Conservation (phyloP, 305 asterid species). For the Petunia hybrid region DNA sequence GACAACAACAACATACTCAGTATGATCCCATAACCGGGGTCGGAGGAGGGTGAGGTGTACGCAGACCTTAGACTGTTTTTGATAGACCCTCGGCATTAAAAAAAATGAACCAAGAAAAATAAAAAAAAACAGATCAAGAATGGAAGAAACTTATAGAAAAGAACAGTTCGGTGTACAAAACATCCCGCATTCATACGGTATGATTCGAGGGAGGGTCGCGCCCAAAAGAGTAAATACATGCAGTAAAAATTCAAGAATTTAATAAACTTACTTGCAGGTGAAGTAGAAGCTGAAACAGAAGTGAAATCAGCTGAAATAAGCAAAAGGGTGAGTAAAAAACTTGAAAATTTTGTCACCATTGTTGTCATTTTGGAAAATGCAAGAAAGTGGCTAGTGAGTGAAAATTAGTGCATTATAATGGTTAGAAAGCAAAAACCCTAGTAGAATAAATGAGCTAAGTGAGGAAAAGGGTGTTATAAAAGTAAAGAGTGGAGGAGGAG, state of each 20-base stretch:
- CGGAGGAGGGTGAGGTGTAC: too few relatives aligned
- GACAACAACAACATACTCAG: too few relatives aligned
- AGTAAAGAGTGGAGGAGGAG: background rate
- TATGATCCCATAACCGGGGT: too few relatives aligned
- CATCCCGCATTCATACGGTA: too few relatives aligned
- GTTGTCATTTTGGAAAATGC: conserved; percentile 42
- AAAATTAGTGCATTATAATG: conserved; percentile 53
- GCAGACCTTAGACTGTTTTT: too few relatives aligned
- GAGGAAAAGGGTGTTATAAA: conserved; percentile 30
- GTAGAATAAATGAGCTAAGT: conserved; percentile 30
- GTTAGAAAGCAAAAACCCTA: conserved; percentile 45
- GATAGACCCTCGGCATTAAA: background rate
- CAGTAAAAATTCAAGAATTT: conserved; percentile 38
- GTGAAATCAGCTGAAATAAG: conserved; percentile 55
- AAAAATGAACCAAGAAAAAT: background rate
- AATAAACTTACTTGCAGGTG: conserved; percentile 75
- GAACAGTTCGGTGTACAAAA: background rate
- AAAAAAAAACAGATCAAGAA: conserved; percentile 46
- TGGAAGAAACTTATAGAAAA: conserved; percentile 37
- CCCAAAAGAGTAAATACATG: background rate
- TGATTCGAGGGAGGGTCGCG: too few relatives aligned
- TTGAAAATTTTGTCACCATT: conserved; percentile 45
- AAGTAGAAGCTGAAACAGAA: conserved; percentile 64
- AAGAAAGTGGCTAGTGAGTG: conserved; percentile 32
- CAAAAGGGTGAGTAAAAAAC: conserved; percentile 57